Evolutionary conservation across 768 basidiomycete species (phyloP).

Genomic region (Saitozyma sp.): DNA sequence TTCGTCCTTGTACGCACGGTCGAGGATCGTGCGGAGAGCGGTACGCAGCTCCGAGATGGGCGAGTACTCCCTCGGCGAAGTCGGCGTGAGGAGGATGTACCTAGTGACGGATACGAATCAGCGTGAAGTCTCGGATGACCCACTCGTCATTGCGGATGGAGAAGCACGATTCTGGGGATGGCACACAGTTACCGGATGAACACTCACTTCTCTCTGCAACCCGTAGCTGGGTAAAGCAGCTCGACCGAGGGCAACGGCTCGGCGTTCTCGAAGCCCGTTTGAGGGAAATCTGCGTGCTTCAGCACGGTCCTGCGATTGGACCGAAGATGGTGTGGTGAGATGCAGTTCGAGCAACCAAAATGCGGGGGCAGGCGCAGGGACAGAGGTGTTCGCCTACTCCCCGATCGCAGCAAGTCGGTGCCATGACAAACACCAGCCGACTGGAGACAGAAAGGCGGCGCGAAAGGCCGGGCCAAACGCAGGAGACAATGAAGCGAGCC

Average conservation of each 20-base stretch:
- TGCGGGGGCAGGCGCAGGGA: too few species aligned
- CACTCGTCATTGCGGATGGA: neutral
- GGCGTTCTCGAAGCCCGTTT: slow-evolving; percentile 42
- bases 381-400: too few species aligned
- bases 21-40: slow-evolving; percentile 38
- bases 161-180: too few species aligned
- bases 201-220: slow-evolving; percentile 45
- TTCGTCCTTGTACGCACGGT: slow-evolving; percentile 28
- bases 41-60: slow-evolving; percentile 45
- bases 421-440: too few species aligned
- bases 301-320: too few species aligned
- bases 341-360: too few species aligned
- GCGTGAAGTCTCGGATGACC: neutral
- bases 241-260: slow-evolving; percentile 41
- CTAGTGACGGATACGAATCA: slow-evolving; percentile 7
- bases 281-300: slow-evolving; percentile 36
- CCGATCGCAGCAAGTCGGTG: too few species aligned
- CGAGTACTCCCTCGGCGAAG: slow-evolving; percentile 37
- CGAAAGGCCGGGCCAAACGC: too few species aligned
- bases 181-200: too few species aligned
- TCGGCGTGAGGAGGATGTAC: slow-evolving; percentile 40
- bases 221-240: slow-evolving; percentile 44
- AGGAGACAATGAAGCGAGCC: neutral
- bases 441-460: too few species aligned
- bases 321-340: too few species aligned